Evolutionary conservation across 2,329 filamentous ascomycete species (phyloP).

Genomic region (Hyphodiscus sp.): DNA sequence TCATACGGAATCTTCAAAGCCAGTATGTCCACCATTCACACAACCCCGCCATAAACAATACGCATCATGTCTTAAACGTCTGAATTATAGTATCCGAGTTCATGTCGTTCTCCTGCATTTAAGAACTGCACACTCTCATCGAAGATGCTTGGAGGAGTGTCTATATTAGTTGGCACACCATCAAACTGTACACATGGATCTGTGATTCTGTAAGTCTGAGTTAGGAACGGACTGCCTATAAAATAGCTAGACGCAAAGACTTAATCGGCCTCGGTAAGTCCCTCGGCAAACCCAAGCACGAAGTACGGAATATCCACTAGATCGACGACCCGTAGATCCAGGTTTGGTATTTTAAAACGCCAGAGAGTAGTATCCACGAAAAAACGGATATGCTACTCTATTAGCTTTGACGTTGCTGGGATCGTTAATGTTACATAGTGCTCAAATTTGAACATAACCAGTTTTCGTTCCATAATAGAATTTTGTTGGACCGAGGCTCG

Average conservation of each 20-base stretch:
- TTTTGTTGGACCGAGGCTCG: background rate
- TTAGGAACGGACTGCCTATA: background rate
- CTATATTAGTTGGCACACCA: background rate
- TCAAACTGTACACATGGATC: conserved; percentile 12
- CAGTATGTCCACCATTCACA: background rate
- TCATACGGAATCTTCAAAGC: background rate
- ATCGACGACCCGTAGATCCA: background rate
- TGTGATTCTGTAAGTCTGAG: conserved; percentile 9
- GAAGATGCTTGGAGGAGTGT: conserved; percentile 1
- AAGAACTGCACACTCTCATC: conserved; percentile 6
- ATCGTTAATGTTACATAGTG: too few relatives aligned
- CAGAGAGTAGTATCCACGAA: background rate
- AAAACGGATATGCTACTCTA: background rate
- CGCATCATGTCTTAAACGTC: background rate
- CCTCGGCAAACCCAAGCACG: conserved; percentile 15
- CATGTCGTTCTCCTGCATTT: conserved; percentile 4
- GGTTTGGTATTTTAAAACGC: background rate
- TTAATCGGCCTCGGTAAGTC: conserved; percentile 17
- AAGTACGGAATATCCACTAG: conserved; percentile 22
- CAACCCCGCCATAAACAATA: background rate
- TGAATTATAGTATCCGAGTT: conserved; percentile 3
- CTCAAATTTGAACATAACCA: too few relatives aligned
- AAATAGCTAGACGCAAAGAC: background rate
- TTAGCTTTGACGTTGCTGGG: background rate
- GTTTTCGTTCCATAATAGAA: too few relatives aligned